Conservation (phyloP, 805 yeast species). For the Candida caryicola region DNA sequence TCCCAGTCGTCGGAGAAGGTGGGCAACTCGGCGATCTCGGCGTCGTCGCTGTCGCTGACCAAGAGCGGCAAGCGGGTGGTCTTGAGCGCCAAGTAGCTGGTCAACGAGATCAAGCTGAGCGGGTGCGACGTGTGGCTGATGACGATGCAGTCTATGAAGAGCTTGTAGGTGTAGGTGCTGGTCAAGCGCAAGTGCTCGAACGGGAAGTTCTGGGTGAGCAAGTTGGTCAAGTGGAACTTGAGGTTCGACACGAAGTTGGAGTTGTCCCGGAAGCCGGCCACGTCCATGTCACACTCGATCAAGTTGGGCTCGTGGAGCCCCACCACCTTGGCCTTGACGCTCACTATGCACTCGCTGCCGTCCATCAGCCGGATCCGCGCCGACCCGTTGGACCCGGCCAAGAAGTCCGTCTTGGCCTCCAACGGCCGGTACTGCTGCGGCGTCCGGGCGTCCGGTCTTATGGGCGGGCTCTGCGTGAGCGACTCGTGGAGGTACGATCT, state of each 20-base stretch:
- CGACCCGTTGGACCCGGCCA: constrained; percentile 90
- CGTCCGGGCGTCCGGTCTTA: constrained; percentile 84
- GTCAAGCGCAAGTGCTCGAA: constrained; percentile 56
- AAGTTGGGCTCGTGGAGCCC: constrained; percentile 43
- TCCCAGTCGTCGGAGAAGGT: constrained; percentile 89
- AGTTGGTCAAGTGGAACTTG: constrained; percentile 56
- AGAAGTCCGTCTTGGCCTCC: constrained; percentile 74
- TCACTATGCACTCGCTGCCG: constrained; percentile 91
- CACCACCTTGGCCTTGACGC: constrained; percentile 77
- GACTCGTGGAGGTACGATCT: constrained; percentile 76
- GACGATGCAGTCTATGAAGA: constrained; percentile 77
- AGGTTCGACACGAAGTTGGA: constrained; percentile 64
- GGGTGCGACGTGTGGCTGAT: constrained; percentile 80
- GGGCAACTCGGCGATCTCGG: constrained; percentile 80
- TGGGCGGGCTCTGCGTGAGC: constrained; percentile 52
- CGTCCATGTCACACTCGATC: constrained; percentile 74
- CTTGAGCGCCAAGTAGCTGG: constrained; percentile 76
- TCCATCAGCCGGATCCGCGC: constrained; percentile 82
- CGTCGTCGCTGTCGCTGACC: constrained; percentile 63
- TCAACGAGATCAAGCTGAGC: constrained; percentile 72
- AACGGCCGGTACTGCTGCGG: constrained; percentile 78
- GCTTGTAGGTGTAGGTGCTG: constrained; percentile 68
- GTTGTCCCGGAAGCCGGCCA: constrained; percentile 79
- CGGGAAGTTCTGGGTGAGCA: constrained; percentile 54
- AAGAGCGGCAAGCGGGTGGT: constrained; percentile 74